Conservation (phyloP, 805 yeast species). For the Aciculoconidium aculeatum region DNA sequence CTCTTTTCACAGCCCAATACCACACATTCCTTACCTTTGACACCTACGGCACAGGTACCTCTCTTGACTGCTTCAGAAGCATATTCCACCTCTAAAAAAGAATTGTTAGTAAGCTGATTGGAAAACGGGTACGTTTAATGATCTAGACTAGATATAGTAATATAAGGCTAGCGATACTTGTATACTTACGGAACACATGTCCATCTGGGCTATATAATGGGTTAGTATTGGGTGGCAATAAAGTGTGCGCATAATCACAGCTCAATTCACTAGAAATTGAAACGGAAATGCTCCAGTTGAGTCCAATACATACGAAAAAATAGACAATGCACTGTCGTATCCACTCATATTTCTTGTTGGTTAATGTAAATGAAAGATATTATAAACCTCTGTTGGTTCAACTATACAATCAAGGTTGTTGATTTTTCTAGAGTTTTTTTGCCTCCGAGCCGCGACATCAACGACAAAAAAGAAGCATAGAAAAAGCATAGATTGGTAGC, state of each 20-base stretch:
- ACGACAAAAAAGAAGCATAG: constrained; percentile 4
- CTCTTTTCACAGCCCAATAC: constrained; percentile 96
- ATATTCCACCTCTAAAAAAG: constrained; percentile 79
- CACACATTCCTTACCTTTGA: constrained; percentile 82
- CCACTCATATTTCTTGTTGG: constrained; percentile 97
- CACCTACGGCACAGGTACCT: constrained; percentile 98
- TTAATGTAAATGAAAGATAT: too few species aligned
- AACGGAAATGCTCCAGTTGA: not conserved
- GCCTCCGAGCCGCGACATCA: constrained; percentile 4
- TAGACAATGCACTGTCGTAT: constrained; percentile 97
- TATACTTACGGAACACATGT: constrained; percentile 82
- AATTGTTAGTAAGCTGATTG: constrained; percentile 24
- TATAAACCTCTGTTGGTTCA: too few species aligned
- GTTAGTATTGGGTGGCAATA: constrained; percentile 22
- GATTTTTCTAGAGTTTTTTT: too few species aligned
- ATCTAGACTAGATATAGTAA: too few species aligned
- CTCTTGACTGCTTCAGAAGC: constrained; percentile 97
- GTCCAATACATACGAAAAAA: constrained; percentile 69
- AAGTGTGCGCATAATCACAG: not conserved
- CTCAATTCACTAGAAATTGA: not conserved
- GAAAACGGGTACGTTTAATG: too few species aligned
- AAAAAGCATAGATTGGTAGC: too few species aligned
- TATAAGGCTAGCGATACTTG: too few species aligned
- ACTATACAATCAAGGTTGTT: too few species aligned
- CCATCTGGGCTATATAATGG: constrained; percentile 92